These are phyloP conservation scores for Aspergillus leporis DNA, from an alignment of 495 filamentous ascomycete species.

Conservation along the genomic window DNA sequence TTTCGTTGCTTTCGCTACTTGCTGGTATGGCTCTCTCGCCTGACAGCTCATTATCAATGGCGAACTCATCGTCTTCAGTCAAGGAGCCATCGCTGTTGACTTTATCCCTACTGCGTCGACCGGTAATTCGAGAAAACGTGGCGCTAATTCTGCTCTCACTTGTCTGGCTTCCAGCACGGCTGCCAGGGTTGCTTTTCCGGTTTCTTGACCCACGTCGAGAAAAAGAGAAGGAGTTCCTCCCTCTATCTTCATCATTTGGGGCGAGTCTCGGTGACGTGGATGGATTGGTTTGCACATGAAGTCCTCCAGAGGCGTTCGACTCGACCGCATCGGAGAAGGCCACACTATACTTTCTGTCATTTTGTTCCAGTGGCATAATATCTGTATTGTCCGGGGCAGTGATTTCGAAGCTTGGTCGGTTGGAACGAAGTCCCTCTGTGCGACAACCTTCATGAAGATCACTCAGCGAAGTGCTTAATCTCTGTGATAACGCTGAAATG, in stretches of 20 bases:
- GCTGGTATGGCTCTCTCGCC: slow-evolving; percentile 29
- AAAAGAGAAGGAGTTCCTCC: slow-evolving; percentile 45
- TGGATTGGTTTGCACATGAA: slow-evolving; percentile 41
- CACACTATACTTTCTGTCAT: slow-evolving; percentile 26
- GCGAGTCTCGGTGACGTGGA: slow-evolving; percentile 48
- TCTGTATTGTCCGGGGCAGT: slow-evolving; percentile 29
- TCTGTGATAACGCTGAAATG: slow-evolving; percentile 22
- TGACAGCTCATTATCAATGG: slow-evolving; percentile 32
- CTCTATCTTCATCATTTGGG: slow-evolving; percentile 51
- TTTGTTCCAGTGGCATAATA: slow-evolving; percentile 4
- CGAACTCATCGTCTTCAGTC: slow-evolving; percentile 33
- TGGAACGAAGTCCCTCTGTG: slow-evolving; percentile 27
- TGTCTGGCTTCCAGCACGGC: slow-evolving; percentile 65
- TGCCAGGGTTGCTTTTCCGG: slow-evolving; percentile 55
- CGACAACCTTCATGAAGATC: slow-evolving; percentile 20
- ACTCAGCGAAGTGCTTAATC: slow-evolving; percentile 16
- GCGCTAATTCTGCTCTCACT: slow-evolving; percentile 67
- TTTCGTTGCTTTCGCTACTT: slow-evolving; percentile 32
- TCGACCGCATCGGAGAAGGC: slow-evolving; percentile 29
- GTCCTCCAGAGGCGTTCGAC: slow-evolving; percentile 33
- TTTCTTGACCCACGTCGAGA: slow-evolving; percentile 62
- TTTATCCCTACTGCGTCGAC: slow-evolving; percentile 50
- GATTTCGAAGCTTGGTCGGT: slow-evolving; percentile 46
- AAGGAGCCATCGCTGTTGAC: slow-evolving; percentile 30
- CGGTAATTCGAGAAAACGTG: slow-evolving; percentile 65